Base-by-base conservation (phyloP, 2,329 filamentous ascomycete genomes). In the Sarocladium strictum region DNA sequence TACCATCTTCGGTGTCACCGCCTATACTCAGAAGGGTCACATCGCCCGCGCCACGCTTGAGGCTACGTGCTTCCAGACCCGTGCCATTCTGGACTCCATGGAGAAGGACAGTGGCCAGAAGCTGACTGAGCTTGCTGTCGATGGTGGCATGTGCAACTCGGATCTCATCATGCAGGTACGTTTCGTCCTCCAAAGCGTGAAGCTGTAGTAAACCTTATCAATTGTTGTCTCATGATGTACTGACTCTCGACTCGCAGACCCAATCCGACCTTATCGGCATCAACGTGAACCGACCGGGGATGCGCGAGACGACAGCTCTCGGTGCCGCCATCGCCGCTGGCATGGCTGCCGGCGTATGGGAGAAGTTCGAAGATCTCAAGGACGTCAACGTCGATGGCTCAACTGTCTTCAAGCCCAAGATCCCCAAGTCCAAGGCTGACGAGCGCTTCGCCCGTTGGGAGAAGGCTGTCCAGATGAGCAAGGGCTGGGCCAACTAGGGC, bases 231-330 rank as follows among this genome's bases (percentile, higher is more conserved):
- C 12, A 7, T 32, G 7, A 12, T 32, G 29, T 32, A 32, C 29
- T 32, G 29, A 32, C 29, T 32, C 12, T 7, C 29, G 12, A 32
- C 15, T 26, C 40, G 9, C 40, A 53, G 50, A 89, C 87, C 5
- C 89, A 94, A 77, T 81, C 89, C 59, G 85, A 93, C 70, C 80
- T 93, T 45, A 89, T 90, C 62, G 84, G 85, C 53, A 91, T 93
- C 60, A 86, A 87, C 41, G 85, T 93, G 58, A 82, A 88, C 67
- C 82, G 89, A 37, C 89, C 89, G 3, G 78, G 81, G 54, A 93
- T 94, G 89, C 83, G 87, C 58, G 89, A 94, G 71, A 92, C 89
- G 2, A 94, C 89, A 3, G 86, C 89, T 1, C 77, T 93, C 3
- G 89, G 89, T 29, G 88, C 89, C 27, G 89, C 89, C 41, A 91